Base-by-base conservation (phyloP, 2,329 filamentous ascomycete species). In the Phialocephala subalpina region DNA sequence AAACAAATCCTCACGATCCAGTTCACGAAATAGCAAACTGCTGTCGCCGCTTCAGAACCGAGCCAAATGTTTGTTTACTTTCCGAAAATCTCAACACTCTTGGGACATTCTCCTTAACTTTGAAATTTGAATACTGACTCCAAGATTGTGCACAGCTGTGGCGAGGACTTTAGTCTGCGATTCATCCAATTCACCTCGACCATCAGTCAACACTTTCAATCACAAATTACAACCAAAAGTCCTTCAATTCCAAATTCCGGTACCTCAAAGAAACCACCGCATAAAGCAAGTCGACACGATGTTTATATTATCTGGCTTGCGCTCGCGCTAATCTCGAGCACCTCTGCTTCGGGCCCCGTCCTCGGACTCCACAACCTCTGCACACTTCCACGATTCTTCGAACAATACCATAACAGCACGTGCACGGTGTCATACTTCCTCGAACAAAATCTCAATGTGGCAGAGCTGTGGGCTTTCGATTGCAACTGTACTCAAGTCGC, bases 351-450 rank as follows among this genome's bases (percentile, higher is more conserved):
- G 3, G n/a, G 7, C 20, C 18, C 9, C 45, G 45, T n/a, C 20
- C 11, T 27, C 45, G 45, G 11, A 27, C 9, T 29, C 27, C 14
- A 3, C 49, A 27, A 49, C 9, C 49, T 29, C 25, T 57, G 55
- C 18, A 57, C 55, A 11, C 29, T 57, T 18, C 55, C 55, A 20
- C 55, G 33, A 20, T 14, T 36, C 18, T 57, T 57, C 33, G 35
- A 40, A 38, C 55, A 36, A 38, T 35, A 38, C 12, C 8, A 16
- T 3, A 57, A 57, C 33, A 36, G 29, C 25, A 57, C 55, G 9
- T 57, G 55, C 35, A 57, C 55, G 8, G 22, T 36, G n/a, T 20
- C 55, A 1, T 57, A 36, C 33, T 3, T 36, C n/a, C 29, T 40
- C 9, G 20, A 57, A 6, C 33, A 20, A n/a, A 20, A 57, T 27